Conservation (phyloP, 2,329 filamentous ascomycete genomes). For the Sporothrix curviconia region DNA sequence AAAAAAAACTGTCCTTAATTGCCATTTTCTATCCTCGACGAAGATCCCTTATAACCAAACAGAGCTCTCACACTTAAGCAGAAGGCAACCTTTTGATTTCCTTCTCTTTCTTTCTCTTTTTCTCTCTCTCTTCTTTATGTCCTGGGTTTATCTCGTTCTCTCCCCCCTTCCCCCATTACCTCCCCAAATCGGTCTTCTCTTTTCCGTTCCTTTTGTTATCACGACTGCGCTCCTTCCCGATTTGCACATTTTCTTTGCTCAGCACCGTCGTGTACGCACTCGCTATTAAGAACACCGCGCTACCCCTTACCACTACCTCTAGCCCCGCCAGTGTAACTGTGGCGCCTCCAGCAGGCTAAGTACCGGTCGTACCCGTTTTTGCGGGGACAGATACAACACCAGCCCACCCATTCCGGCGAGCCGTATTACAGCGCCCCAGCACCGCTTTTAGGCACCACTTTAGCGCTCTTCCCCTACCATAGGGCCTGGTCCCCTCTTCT, state of each 20-base stretch:
- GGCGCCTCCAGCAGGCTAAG: constrained; percentile 6
- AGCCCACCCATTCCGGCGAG: constrained; percentile 6
- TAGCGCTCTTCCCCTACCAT: too few relatives aligned
- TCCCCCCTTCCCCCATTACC: neutral
- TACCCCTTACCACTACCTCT: neutral
- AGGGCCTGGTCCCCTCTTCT: too few relatives aligned
- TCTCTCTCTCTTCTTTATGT: neutral
- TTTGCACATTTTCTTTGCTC: neutral
- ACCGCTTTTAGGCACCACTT: neutral
- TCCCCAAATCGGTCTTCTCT: neutral
- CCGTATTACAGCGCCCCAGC: neutral
- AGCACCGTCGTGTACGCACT: neutral
- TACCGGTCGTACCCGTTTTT: constrained; percentile 11
- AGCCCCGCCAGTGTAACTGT: constrained; percentile 1
- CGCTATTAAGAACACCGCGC: neutral
- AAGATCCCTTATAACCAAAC: constrained; percentile 12
- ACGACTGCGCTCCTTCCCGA: neutral
- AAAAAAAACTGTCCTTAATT: too few relatives aligned
- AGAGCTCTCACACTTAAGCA: constrained; percentile 2
- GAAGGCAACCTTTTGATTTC: neutral
- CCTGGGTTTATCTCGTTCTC: neutral
- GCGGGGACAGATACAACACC: constrained; percentile 9
- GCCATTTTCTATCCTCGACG: constrained; percentile 3
- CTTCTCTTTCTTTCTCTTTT: neutral
- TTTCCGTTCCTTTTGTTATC: neutral